phyloP scores from a whole-genome alignment of 371 early-diverging fungal species.

The Entomophthora muscae region DNA sequence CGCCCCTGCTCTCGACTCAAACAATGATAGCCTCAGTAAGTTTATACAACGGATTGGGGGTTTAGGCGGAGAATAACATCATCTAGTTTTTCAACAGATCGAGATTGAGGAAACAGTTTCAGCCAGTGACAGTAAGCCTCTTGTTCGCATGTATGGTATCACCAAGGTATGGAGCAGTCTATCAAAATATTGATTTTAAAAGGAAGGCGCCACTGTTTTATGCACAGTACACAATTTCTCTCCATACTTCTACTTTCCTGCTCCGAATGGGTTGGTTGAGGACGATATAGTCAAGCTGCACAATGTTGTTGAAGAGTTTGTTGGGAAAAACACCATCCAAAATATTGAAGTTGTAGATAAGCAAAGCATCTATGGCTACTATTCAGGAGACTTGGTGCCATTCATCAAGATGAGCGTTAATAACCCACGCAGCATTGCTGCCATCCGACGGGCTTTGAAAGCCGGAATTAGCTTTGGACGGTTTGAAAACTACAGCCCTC shows the following conservation, averaged over 20 bases:
- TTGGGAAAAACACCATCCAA: constrained; percentile 21
- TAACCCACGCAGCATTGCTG: constrained; percentile 11
- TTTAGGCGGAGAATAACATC: too few relatives aligned
- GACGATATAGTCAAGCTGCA: constrained; percentile 33
- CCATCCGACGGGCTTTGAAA: not conserved
- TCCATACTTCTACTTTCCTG: constrained; percentile 93
- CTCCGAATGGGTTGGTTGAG: constrained; percentile 56
- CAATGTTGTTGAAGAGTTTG: constrained; percentile 21
- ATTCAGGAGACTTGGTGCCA: constrained; percentile 42
- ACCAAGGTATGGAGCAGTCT: constrained; percentile 44
- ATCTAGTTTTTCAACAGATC: constrained; percentile 79
- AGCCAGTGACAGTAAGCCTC: constrained; percentile 27
- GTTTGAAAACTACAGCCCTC: constrained; percentile 20
- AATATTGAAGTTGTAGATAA: constrained; percentile 42
- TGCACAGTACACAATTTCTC: constrained; percentile 86
- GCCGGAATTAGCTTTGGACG: constrained; percentile 12
- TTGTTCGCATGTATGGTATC: constrained; percentile 72
- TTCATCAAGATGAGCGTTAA: constrained; percentile 50
- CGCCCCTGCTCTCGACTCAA: not conserved
- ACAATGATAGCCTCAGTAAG: not conserved
- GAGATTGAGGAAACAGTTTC: constrained; percentile 69
- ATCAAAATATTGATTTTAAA: not conserved
- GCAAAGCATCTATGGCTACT: constrained; percentile 67
- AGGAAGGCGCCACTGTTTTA: constrained; percentile 67
- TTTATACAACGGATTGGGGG: not conserved